A percentile compares a stretch with the other conserved stretches of the same genome.
Conservation (phyloP, 2,329 filamentous ascomycete genomes). For the Fonsecaea multimorphosa region DNA sequence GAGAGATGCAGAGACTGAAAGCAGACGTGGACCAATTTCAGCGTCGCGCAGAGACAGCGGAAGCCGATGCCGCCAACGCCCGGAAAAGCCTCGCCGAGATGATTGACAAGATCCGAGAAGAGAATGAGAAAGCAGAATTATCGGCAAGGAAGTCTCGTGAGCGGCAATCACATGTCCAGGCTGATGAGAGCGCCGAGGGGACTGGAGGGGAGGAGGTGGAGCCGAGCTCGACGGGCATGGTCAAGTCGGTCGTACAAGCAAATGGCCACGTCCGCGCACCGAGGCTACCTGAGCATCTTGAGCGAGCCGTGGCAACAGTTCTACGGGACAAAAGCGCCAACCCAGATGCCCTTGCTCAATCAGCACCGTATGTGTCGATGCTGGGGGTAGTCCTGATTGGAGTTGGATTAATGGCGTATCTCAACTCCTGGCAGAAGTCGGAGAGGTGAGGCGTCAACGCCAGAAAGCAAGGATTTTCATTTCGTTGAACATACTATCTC, state of each 20-base stretch:
- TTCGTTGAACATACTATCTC: slow-evolving; percentile 33
- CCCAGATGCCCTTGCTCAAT: slow-evolving; percentile 56
- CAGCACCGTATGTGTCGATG: slow-evolving; percentile 80
- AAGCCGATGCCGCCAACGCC: slow-evolving; percentile 74
- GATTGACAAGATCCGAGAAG: slow-evolving; percentile 78
- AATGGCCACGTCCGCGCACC: slow-evolving; percentile 59
- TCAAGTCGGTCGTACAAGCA: slow-evolving; percentile 33
- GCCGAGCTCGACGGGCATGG: slow-evolving; percentile 3
- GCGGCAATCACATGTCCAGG: neutral
- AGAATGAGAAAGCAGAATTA: slow-evolving; percentile 47
- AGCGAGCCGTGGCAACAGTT: slow-evolving; percentile 47
- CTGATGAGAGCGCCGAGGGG: slow-evolving; percentile 1
- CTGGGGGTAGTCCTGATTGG: slow-evolving; percentile 80
- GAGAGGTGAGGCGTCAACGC: slow-evolving; percentile 49
- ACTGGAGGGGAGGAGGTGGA: slow-evolving; percentile 4
- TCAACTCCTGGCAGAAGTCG: slow-evolving; percentile 77
- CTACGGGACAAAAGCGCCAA: slow-evolving; percentile 50
- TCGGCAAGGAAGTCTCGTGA: slow-evolving; percentile 5
- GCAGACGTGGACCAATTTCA: slow-evolving; percentile 80
- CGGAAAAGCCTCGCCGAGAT: slow-evolving; percentile 83
- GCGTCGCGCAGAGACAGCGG: slow-evolving; percentile 77
- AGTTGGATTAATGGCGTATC: slow-evolving; percentile 83
- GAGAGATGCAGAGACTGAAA: slow-evolving; percentile 81
- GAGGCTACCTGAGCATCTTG: slow-evolving; percentile 45
- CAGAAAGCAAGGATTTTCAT: slow-evolving; percentile 11